These are phyloP conservation scores for Prunus yedoensis DNA, from an alignment of 331 rosid species.

Conservation along the genomic window DNA sequence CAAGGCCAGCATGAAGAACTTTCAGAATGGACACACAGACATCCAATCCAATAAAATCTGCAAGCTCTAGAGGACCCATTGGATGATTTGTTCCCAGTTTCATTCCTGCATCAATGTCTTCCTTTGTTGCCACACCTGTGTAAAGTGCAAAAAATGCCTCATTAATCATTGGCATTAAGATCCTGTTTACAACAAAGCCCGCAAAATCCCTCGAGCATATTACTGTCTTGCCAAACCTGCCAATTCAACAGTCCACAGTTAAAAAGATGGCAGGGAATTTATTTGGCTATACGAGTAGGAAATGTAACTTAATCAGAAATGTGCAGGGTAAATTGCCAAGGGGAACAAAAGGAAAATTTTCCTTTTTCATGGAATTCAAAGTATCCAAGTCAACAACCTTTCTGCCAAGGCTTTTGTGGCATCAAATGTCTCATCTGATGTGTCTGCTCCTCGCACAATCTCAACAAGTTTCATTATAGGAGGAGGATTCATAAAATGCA, in stretches of 20 bases:
- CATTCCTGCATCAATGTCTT: constrained; percentile 86
- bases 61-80: constrained; percentile 90
- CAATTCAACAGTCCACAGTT: constrained; percentile 13
- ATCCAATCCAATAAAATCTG: constrained; percentile 90
- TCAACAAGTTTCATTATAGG: constrained; percentile 86
- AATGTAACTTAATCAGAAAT: background rate
- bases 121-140: constrained; percentile 74
- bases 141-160: constrained; percentile 77
- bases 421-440: constrained; percentile 70
- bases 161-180: constrained; percentile 92
- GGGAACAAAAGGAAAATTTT: background rate
- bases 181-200: constrained; percentile 84
- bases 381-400: constrained; percentile 43
- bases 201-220: constrained; percentile 79
- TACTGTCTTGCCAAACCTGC: constrained; percentile 73
- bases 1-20: constrained; percentile 84
- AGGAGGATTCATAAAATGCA: constrained; percentile 98
- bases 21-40: constrained; percentile 78
- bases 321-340: background rate
- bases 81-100: constrained; percentile 89
- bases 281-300: background rate
- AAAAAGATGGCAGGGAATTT: constrained; percentile 7
- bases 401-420: constrained; percentile 67
- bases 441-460: constrained; percentile 77
- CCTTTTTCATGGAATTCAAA: background rate